Conservation (phyloP, 1,284 basidiomycete species). For the Cutaneotrichosporon cavernicola region DNA sequence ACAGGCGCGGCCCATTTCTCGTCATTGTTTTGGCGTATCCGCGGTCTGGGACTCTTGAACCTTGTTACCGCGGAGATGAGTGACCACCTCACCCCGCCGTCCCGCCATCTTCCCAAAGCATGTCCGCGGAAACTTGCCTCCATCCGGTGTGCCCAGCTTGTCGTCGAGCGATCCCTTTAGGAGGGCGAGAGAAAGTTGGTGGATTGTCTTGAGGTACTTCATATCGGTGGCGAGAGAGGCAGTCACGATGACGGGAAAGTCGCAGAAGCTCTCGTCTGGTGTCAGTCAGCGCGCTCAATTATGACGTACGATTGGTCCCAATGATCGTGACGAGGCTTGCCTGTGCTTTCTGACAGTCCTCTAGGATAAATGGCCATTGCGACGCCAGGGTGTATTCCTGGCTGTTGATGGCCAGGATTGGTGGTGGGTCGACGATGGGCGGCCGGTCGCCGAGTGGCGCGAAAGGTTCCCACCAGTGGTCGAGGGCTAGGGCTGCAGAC, state of each 20-base stretch:
- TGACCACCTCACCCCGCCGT: not conserved
- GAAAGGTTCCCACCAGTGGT: conserved; percentile 76
- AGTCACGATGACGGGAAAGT: conserved; percentile 40
- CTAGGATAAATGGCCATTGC: conserved; percentile 63
- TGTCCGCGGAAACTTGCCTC: not conserved
- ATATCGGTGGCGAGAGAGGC: conserved; percentile 24
- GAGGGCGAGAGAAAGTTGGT: conserved; percentile 38
- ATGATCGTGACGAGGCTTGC: conserved; percentile 41
- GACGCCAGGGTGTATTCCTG: conserved; percentile 72
- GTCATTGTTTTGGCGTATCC: too few species aligned
- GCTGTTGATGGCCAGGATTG: conserved; percentile 65
- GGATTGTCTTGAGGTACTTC: conserved; percentile 30
- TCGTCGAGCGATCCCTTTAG: conserved; percentile 28
- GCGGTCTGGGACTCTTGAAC: too few species aligned
- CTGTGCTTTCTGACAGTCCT: conserved; percentile 54
- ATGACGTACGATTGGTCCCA: conserved; percentile 41
- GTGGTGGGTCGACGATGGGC: conserved; percentile 38
- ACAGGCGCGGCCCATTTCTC: too few species aligned
- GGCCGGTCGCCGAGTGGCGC: conserved; percentile 8
- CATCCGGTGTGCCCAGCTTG: conserved; percentile 33
- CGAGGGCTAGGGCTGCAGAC: conserved; percentile 61
- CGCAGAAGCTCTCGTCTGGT: conserved; percentile 49
- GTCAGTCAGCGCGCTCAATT: not conserved
- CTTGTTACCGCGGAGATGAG: not conserved
- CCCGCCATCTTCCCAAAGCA: not conserved